Evolutionary conservation across 495 filamentous ascomycete genomes (phyloP).

Genomic region (Echria macrotheca): DNA sequence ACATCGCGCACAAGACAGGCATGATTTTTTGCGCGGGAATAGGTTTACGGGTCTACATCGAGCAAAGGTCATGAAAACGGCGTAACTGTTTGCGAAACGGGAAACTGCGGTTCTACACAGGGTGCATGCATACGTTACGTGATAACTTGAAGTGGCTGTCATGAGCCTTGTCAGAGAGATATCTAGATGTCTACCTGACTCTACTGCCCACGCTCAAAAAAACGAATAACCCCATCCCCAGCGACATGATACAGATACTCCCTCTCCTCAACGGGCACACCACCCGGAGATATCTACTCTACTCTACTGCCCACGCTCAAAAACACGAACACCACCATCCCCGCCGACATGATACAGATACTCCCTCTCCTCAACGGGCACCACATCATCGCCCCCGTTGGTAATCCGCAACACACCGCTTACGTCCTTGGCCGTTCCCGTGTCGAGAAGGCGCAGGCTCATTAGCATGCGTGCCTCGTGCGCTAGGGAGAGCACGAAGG

Average conservation of each 20-base stretch:
- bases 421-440: conserved; percentile 81
- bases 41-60: conserved; percentile 27
- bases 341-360: conserved; percentile 72
- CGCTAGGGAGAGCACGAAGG: conserved; percentile 62
- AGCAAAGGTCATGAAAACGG: conserved; percentile 31
- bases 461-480: conserved; percentile 67
- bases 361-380: conserved; percentile 55
- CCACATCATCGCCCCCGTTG: conserved; percentile 35
- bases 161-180: too few species aligned
- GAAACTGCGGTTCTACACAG: too few species aligned
- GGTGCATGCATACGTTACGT: too few species aligned
- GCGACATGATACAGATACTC: conserved; percentile 80
- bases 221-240: conserved; percentile 68
- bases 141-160: too few species aligned
- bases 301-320: conserved; percentile 62
- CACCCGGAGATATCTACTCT: too few species aligned
- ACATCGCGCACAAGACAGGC: conserved; percentile 21
- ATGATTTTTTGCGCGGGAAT: conserved; percentile 27
- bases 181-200: too few species aligned
- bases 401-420: conserved; percentile 83
- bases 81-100: conserved; percentile 25
- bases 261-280: conserved; percentile 54
- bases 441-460: conserved; percentile 70
- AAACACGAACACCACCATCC: conserved; percentile 74
- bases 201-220: conserved; percentile 68